These are phyloP conservation scores for Aspergillus neotritici DNA, from an alignment of 2,329 filamentous ascomycete species.

Conservation along the genomic window DNA sequence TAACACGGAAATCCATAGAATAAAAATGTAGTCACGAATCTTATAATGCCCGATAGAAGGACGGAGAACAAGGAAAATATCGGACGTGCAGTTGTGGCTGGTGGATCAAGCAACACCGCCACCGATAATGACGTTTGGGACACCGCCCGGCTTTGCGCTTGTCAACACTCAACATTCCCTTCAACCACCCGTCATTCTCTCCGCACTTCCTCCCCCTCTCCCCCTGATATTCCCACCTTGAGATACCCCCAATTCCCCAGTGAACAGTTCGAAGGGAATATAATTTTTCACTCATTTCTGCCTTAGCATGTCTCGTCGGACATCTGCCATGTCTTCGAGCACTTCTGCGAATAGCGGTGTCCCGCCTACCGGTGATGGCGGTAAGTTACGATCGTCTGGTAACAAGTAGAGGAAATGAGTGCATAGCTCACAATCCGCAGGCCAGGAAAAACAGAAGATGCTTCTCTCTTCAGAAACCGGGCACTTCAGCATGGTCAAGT, in stretches of 20 bases:
- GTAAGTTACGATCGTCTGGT: conserved; percentile 21
- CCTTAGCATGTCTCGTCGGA: conserved; percentile 37
- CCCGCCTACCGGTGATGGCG: conserved; percentile 28
- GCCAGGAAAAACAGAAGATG: conserved; percentile 46
- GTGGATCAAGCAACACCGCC: conserved; percentile 24
- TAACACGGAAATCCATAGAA: neutral
- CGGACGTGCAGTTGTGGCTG: conserved; percentile 17
- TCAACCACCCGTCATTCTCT: conserved; percentile 11
- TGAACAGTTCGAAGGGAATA: neutral
- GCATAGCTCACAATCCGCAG: conserved; percentile 22
- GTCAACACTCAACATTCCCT: conserved; percentile 27
- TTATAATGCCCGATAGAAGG: too few species aligned
- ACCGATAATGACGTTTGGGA: conserved; percentile 32
- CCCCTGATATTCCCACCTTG: neutral
- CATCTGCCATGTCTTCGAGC: conserved; percentile 31
- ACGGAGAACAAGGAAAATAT: too few species aligned
- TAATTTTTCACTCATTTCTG: conserved; percentile 4
- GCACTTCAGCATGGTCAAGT: conserved; percentile 49
- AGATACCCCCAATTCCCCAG: neutral
- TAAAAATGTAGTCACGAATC: neutral
- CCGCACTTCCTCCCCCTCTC: conserved; percentile 5
- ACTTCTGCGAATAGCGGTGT: conserved; percentile 24
- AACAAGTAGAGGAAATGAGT: conserved; percentile 3
- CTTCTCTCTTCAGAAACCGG: conserved; percentile 44
- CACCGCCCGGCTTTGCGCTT: conserved; percentile 23